Percentiles rank a stretch among this genome's conserved stretches.
These are phyloP conservation scores for Cryptosporidium ubiquitum DNA, from an alignment of 169 alveolate genomes.

Conservation along the genomic window DNA sequence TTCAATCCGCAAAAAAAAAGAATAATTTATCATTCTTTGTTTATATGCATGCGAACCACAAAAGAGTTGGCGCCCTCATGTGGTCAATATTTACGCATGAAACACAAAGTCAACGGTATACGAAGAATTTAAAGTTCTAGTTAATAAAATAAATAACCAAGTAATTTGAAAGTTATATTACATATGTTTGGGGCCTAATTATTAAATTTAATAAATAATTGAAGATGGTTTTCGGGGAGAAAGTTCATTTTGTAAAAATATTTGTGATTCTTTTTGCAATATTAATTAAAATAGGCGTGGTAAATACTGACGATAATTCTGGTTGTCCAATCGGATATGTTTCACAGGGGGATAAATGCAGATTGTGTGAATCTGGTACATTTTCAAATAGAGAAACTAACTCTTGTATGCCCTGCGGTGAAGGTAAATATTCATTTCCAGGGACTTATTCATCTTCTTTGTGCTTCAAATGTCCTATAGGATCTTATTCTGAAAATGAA, in stretches of 20 bases:
- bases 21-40: too few species aligned
- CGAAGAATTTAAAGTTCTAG: background rate
- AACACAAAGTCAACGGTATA: constrained; percentile 53
- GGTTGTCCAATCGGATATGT: constrained; percentile 62
- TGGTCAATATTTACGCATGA: constrained; percentile 59
- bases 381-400: constrained; percentile 8
- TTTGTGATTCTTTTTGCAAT: background rate
- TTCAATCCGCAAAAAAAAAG: too few species aligned
- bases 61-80: constrained; percentile 64
- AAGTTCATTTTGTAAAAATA: background rate
- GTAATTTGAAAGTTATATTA: background rate
- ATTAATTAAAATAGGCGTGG: background rate
- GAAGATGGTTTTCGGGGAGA: background rate
- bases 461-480: constrained; percentile 36
- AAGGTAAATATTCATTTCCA: constrained; percentile 53
- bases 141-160: background rate
- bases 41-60: background rate
- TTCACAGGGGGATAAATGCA: constrained; percentile 3
- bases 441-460: constrained; percentile 47
- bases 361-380: constrained; percentile 41
- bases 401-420: constrained; percentile 38
- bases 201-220: background rate
- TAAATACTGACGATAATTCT: background rate
- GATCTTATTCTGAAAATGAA: constrained; percentile 30
- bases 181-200: background rate